These are phyloP conservation scores for Phytophthora citricola DNA, from an alignment of 352 stramenopile species.

Conservation along the genomic window DNA sequence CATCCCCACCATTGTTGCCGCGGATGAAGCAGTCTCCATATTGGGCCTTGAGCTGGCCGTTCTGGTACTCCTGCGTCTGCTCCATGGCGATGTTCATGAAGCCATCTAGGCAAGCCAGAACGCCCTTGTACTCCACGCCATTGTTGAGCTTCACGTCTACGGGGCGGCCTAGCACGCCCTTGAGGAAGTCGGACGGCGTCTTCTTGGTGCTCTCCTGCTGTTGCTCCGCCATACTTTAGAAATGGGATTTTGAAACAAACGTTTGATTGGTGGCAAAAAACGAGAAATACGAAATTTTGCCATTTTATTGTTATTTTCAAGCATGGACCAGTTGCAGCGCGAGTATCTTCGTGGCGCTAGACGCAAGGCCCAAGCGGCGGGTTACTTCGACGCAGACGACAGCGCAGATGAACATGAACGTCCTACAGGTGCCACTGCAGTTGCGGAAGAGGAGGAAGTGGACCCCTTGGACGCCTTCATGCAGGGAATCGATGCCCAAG, in stretches of 20 bases:
- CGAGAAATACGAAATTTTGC: neutral
- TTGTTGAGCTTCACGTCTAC: constrained; percentile 99
- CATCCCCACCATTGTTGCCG: constrained; percentile 97
- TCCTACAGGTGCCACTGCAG: neutral
- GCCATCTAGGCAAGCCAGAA: constrained; percentile 99
- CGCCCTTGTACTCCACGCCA: constrained; percentile 98
- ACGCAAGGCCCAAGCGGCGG: constrained; percentile 49
- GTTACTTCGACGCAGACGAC: constrained; percentile 80
- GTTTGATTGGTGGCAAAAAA: constrained; percentile 19
- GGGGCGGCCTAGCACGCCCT: constrained; percentile 93
- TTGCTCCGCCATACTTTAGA: constrained; percentile 41
- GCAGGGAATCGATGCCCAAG: constrained; percentile 79
- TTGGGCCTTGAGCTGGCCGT: constrained; percentile 98
- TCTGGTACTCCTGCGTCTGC: constrained; percentile 99
- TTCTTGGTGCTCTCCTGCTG: constrained; percentile 67
- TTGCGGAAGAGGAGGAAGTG: constrained; percentile 55
- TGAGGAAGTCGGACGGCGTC: constrained; percentile 93
- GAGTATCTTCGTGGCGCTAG: constrained; percentile 69
- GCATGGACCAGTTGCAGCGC: constrained; percentile 50
- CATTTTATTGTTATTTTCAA: constrained; percentile 18
- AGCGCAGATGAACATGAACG: constrained; percentile 36
- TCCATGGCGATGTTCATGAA: constrained; percentile 99
- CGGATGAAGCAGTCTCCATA: constrained; percentile 99
- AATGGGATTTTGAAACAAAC: constrained; percentile 9
- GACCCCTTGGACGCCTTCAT: constrained; percentile 90